phyloP scores from a whole-genome alignment of 2,329 filamentous ascomycete species.

The Aspergillus jensenii region DNA sequence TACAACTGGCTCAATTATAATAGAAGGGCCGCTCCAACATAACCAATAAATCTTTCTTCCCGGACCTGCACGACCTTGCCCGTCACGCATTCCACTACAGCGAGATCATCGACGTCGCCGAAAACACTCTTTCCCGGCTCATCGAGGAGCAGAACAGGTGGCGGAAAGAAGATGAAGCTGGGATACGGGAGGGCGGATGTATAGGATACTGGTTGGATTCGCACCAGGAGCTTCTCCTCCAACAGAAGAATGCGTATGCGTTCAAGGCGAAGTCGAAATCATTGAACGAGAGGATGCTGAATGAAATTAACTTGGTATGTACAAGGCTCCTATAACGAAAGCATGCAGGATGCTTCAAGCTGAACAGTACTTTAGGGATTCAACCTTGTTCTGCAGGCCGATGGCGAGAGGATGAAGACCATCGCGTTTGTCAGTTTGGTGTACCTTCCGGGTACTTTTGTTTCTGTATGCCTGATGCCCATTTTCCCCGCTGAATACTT shows the following conservation, averaged over 20 bases:
- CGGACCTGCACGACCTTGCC: constrained; percentile 29
- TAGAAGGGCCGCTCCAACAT: too few species aligned
- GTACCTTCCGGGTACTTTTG: constrained; percentile 30
- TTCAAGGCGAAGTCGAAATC: constrained; percentile 25
- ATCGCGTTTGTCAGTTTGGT: constrained; percentile 26
- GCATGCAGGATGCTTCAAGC: neutral
- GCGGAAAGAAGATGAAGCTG: neutral
- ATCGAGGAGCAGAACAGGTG: constrained; percentile 20
- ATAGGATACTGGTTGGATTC: constrained; percentile 5
- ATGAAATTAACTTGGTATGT: constrained; percentile 34
- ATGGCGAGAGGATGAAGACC: constrained; percentile 30
- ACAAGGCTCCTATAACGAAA: neutral
- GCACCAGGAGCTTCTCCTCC: constrained; percentile 1
- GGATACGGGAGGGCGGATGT: neutral
- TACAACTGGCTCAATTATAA: too few species aligned
- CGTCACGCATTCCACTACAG: constrained; percentile 33
- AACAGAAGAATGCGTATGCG: constrained; percentile 21
- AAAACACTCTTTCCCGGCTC: constrained; percentile 25
- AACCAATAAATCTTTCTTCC: constrained; percentile 4
- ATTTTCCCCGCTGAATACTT: neutral
- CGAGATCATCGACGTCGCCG: constrained; percentile 32
- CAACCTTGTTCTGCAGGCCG: constrained; percentile 32
- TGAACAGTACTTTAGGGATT: constrained; percentile 18
- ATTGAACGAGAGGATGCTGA: constrained; percentile 27
- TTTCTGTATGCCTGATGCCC: constrained; percentile 19